These are phyloP conservation scores for Teratosphaeria epicoccoides DNA, from an alignment of 2,329 filamentous ascomycete species.

Conservation along the genomic window DNA sequence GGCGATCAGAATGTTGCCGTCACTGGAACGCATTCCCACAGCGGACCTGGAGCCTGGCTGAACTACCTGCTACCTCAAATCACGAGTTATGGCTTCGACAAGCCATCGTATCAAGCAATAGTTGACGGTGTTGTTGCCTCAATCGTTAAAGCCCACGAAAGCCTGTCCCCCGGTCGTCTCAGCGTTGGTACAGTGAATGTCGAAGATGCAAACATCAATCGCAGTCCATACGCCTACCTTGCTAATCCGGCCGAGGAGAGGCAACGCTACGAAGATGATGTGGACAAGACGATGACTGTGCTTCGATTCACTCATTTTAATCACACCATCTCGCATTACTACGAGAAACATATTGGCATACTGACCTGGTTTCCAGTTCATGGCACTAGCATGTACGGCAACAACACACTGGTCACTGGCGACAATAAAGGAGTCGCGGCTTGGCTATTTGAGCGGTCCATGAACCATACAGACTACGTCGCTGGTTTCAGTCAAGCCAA, in stretches of 20 bases:
- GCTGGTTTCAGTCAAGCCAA: slow-evolving; percentile 88
- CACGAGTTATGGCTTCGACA: slow-evolving; percentile 74
- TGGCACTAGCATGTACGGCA: slow-evolving; percentile 80
- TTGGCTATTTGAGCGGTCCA: slow-evolving; percentile 63
- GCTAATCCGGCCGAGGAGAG: slow-evolving; percentile 73
- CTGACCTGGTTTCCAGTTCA: slow-evolving; percentile 90
- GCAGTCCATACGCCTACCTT: slow-evolving; percentile 78
- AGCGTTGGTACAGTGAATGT: slow-evolving; percentile 61
- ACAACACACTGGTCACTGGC: slow-evolving; percentile 84
- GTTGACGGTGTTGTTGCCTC: slow-evolving; percentile 76
- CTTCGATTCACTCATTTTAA: slow-evolving; percentile 51
- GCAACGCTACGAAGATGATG: slow-evolving; percentile 52
- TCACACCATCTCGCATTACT: slow-evolving; percentile 47
- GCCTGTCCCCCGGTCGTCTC: slow-evolving; percentile 57
- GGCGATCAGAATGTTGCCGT: slow-evolving; percentile 73
- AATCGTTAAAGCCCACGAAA: slow-evolving; percentile 69
- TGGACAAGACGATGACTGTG: slow-evolving; percentile 70
- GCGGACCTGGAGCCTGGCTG: slow-evolving; percentile 83
- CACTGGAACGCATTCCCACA: slow-evolving; percentile 86
- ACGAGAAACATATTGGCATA: slow-evolving; percentile 66
- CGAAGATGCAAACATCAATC: slow-evolving; percentile 71
- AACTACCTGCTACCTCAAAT: slow-evolving; percentile 92
- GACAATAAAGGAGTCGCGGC: slow-evolving; percentile 95
- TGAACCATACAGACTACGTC: slow-evolving; percentile 58
- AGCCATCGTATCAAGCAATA: slow-evolving; percentile 79